Conservation (phyloP, 306 rosid genomes). For the Lablab purpureus region DNA sequence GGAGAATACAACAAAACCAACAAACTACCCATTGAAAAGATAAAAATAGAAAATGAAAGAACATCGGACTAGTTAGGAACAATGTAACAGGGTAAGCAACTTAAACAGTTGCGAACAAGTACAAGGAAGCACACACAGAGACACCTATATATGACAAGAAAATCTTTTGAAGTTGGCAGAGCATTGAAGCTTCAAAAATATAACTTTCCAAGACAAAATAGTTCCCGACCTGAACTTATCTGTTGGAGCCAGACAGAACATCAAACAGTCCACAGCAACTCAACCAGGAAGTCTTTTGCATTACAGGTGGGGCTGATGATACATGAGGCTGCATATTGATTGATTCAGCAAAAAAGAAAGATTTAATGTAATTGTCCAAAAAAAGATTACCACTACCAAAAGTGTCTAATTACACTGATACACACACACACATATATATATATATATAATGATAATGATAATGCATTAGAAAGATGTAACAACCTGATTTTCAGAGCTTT, state of each 20-base stretch:
- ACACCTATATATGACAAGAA: not conserved
- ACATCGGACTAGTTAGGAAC: slow-evolving; percentile 13
- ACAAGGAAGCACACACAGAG: not conserved
- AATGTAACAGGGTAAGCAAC: slow-evolving; percentile 9
- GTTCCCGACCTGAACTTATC: slow-evolving; percentile 76
- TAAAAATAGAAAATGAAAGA: not conserved
- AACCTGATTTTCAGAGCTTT: slow-evolving; percentile 74
- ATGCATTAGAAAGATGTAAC: slow-evolving; percentile 8
- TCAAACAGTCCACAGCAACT: slow-evolving; percentile 92
- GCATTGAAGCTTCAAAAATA: slow-evolving; percentile 24
- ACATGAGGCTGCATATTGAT: slow-evolving; percentile 60
- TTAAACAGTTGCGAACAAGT: slow-evolving; percentile 3
- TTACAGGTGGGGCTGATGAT: slow-evolving; percentile 55
- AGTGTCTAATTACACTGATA: slow-evolving; percentile 12
- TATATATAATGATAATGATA: no score
- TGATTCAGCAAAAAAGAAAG: slow-evolving; percentile 42
- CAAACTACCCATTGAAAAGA: slow-evolving; percentile 28
- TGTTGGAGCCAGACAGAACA: slow-evolving; percentile 59
- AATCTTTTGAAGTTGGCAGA: slow-evolving; percentile 9
- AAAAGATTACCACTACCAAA: not conserved
- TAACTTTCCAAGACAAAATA: slow-evolving; percentile 20
- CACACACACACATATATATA: not conserved
- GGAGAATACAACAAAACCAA: not conserved
- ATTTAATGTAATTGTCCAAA: slow-evolving; percentile 25
- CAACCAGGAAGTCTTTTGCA: slow-evolving; percentile 63